Percentiles rank a stretch among this genome's conserved stretches.
Evolutionary conservation across 257 asterid species (phyloP).

Genomic region (Solanum ahanhuiri): DNA sequence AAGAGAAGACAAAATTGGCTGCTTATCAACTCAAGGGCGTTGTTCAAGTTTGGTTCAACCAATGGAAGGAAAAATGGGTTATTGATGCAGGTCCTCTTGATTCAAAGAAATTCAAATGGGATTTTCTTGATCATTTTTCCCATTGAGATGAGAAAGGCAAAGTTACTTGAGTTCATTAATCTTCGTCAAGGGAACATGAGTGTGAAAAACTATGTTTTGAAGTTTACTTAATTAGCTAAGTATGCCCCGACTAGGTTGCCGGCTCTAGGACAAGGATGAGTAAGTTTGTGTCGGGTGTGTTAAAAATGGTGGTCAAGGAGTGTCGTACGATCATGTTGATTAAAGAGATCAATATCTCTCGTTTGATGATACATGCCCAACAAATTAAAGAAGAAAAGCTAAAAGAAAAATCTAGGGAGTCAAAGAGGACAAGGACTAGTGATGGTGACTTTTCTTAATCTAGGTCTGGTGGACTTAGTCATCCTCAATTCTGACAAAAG

Average conservation of each 20-base stretch:
- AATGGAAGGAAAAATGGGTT: neutral
- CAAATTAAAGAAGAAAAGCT: neutral
- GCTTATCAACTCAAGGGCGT: neutral
- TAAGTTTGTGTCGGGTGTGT: neutral
- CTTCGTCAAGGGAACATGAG: neutral
- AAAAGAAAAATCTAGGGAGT: neutral
- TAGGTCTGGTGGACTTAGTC: too few relatives aligned
- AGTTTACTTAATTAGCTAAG: neutral
- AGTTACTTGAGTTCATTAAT: neutral
- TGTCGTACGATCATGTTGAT: too few relatives aligned
- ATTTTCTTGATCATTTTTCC: neutral
- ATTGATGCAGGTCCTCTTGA: neutral
- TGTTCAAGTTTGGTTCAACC: neutral
- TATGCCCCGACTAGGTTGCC: neutral
- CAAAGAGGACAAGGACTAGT: neutral
- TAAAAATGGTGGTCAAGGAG: neutral
- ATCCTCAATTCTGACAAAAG: too few relatives aligned
- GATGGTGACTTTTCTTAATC: neutral
- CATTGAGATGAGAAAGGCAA: neutral
- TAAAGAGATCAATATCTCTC: neutral
- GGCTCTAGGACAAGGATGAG: neutral
- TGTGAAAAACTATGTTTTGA: neutral
- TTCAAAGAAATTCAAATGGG: too few relatives aligned
- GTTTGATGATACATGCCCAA: neutral
- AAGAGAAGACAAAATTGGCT: too few relatives aligned